Conservation (phyloP, 345 rosid genomes). For the Heritiera fomes region DNA sequence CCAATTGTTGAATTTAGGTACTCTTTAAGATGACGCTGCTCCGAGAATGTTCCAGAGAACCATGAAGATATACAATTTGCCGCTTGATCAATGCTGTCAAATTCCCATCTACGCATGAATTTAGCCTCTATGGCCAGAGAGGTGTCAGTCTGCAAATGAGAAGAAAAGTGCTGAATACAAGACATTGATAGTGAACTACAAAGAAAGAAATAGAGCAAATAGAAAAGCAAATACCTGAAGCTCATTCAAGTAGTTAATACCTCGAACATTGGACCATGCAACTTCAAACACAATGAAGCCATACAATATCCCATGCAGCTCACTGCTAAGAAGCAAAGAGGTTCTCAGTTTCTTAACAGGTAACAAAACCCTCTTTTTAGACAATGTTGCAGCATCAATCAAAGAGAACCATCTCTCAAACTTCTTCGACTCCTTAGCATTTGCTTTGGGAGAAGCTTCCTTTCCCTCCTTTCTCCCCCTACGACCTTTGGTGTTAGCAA, state of each 20-base stretch:
- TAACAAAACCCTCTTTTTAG: slow-evolving; percentile 52
- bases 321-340: slow-evolving; percentile 55
- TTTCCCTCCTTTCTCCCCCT: slow-evolving; percentile 45
- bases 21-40: slow-evolving; percentile 51
- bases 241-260: slow-evolving; percentile 86
- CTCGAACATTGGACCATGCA: slow-evolving; percentile 77
- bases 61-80: slow-evolving; percentile 59
- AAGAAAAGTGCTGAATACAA: slow-evolving; percentile 32
- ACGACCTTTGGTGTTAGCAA: slow-evolving; percentile 77
- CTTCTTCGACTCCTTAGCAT: slow-evolving; percentile 36
- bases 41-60: slow-evolving; percentile 75
- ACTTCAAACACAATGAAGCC: slow-evolving; percentile 97
- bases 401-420: slow-evolving; percentile 67
- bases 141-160: slow-evolving; percentile 76
- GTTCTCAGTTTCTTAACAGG: slow-evolving; percentile 75
- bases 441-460: slow-evolving; percentile 37
- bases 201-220: not conserved
- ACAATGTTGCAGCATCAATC: slow-evolving; percentile 58
- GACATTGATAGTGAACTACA: not conserved
- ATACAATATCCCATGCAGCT: slow-evolving; percentile 72
- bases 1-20: slow-evolving; percentile 63
- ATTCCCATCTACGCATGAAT: slow-evolving; percentile 95
- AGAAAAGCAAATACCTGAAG: slow-evolving; percentile 67
- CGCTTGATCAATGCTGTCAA: slow-evolving; percentile 86
- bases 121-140: slow-evolving; percentile 89